phyloP scores from a whole-genome alignment of 139 green algal species.

The Zygnema circumcarinatum region DNA sequence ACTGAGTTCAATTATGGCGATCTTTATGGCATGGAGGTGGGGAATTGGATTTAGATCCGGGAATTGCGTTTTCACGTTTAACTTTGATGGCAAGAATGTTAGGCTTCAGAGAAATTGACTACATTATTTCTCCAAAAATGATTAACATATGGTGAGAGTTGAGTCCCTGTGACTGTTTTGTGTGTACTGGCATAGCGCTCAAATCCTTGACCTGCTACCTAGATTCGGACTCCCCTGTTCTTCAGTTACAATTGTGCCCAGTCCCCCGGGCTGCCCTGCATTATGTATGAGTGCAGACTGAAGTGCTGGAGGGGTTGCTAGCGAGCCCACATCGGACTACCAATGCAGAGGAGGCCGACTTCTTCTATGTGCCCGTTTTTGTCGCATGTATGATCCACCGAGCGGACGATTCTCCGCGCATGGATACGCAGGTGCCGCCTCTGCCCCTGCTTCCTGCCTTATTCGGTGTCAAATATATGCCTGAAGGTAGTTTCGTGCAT shows the following conservation, averaged over 20 bases:
- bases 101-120: not conserved
- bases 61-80: not conserved
- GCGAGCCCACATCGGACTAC: constrained; percentile 33
- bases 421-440: constrained; percentile 6
- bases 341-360: constrained; percentile 39
- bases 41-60: not conserved
- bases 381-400: constrained; percentile 28
- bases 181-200: no score
- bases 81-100: not conserved
- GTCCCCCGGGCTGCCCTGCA: no score
- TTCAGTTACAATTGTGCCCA: no score
- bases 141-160: not conserved
- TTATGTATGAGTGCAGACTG: not conserved
- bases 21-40: constrained; percentile 44
- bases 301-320: constrained; percentile 24
- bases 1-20: constrained; percentile 1
- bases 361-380: constrained; percentile 47
- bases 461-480: not conserved
- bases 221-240: no score
- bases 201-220: no score
- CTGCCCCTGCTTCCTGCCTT: not conserved
- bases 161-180: not conserved
- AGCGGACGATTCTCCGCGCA: constrained; percentile 37
- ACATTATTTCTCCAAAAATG: not conserved
- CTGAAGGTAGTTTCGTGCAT: not conserved